Evolutionary conservation across 2,329 filamentous ascomycete species (phyloP).

Genomic region (Orbilia quercus): DNA sequence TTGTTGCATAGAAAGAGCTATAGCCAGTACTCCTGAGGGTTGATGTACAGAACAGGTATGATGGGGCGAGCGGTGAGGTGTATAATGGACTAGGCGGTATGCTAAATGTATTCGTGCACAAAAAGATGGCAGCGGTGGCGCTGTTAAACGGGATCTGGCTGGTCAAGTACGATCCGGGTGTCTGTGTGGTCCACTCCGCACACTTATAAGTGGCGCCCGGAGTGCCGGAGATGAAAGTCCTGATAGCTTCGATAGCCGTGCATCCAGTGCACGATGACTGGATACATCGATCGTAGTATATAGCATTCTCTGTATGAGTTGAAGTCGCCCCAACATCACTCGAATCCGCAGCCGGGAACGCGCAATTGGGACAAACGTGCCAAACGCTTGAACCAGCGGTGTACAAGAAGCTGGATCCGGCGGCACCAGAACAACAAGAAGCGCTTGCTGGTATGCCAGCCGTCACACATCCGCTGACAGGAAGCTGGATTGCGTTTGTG

Average conservation of each 20-base stretch:
- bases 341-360: neutral
- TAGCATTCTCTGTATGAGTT: neutral
- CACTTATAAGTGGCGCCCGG: constrained; percentile 7
- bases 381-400: constrained; percentile 13
- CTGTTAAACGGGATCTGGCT: neutral
- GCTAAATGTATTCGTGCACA: constrained; percentile 12
- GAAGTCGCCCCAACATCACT: neutral
- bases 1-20: constrained; percentile 2
- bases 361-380: constrained; percentile 14
- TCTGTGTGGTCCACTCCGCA: neutral
- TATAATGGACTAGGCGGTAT: neutral
- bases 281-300: constrained; percentile 9
- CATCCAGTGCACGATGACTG: neutral
- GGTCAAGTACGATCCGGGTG: neutral
- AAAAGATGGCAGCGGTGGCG: constrained; percentile 1
- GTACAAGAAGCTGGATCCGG: neutral
- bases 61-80: neutral
- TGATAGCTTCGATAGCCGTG: neutral
- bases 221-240: neutral
- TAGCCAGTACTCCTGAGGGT: neutral
- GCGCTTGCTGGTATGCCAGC: neutral
- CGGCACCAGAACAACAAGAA: neutral
- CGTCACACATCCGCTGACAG: neutral
- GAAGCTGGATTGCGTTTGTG: neutral
- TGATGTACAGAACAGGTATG: constrained; percentile 1